phyloP scores from a whole-genome alignment of 2,329 filamentous ascomycete species.

The Alternaria burnsii region DNA sequence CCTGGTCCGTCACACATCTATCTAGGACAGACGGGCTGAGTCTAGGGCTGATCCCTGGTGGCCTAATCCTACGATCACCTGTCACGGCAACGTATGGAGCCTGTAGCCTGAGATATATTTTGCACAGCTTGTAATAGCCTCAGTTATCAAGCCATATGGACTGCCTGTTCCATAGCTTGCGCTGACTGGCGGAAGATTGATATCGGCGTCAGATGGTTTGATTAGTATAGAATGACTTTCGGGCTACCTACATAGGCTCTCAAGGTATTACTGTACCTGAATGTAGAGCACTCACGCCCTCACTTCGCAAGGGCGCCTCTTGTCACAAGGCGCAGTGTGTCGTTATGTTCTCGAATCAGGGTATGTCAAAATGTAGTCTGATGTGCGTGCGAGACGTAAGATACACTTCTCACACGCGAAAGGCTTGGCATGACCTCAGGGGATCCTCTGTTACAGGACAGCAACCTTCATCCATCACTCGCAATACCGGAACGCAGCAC shows the following conservation, averaged over 20 bases:
- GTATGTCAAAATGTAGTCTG: background rate
- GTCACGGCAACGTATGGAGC: background rate
- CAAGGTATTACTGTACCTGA: background rate
- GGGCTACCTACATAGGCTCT: background rate
- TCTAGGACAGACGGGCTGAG: background rate
- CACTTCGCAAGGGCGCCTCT: background rate
- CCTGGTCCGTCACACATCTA: background rate
- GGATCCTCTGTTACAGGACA: background rate
- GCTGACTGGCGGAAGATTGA: background rate
- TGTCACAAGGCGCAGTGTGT: background rate
- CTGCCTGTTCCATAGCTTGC: background rate
- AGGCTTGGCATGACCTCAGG: conserved; percentile 3
- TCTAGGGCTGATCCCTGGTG: background rate
- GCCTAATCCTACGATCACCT: background rate
- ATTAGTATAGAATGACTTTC: background rate
- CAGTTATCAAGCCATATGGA: background rate
- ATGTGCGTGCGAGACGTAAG: background rate
- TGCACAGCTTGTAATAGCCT: background rate
- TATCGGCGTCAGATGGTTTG: background rate
- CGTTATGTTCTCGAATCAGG: background rate
- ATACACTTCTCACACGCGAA: background rate
- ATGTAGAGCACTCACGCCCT: background rate
- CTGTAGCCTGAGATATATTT: background rate
- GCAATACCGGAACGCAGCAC: background rate
- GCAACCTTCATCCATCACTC: background rate